phyloP scores from a whole-genome alignment of 2,329 filamentous ascomycete genomes.

The Phyllosticta citrichinensis region DNA sequence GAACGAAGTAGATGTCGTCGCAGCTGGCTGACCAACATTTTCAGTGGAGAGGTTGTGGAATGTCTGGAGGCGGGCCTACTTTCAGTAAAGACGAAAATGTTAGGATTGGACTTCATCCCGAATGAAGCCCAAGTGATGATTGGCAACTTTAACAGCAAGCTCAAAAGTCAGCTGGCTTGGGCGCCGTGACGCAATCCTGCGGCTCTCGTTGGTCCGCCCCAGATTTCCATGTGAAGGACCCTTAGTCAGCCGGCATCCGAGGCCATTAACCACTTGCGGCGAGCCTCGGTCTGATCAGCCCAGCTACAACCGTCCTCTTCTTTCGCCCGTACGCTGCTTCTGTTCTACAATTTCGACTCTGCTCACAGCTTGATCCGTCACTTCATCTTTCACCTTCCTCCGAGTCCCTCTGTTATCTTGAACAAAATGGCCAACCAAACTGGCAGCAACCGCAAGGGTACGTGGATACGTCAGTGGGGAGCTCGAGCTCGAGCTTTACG shows the following conservation, averaged over 20 bases:
- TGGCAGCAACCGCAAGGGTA: slow-evolving; percentile 17
- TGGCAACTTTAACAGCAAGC: not conserved
- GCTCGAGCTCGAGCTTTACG: not conserved
- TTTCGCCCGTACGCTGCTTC: not conserved
- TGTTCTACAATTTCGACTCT: not conserved
- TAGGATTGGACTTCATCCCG: not conserved
- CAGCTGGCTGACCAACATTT: not conserved
- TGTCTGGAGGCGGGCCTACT: not conserved
- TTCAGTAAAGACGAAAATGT: not conserved
- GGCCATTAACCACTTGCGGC: slow-evolving; percentile 11
- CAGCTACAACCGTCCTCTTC: not conserved
- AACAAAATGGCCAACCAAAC: slow-evolving; percentile 28
- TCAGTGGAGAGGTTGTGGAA: not conserved
- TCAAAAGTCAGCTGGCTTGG: not conserved
- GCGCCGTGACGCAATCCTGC: not conserved
- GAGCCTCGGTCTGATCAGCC: slow-evolving; percentile 14
- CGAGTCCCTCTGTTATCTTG: not conserved
- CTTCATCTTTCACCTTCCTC: not conserved
- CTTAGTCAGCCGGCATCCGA: not conserved
- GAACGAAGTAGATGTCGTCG: not conserved
- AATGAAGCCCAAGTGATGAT: not conserved
- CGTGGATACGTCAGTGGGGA: not conserved
- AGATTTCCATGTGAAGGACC: slow-evolving; percentile 15
- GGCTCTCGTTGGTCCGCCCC: not conserved
- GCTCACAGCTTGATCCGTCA: not conserved